A percentile compares a stretch with the other conserved stretches of the same genome.
Evolutionary conservation across 192 early-diverging fungal genomes (phyloP).

Genomic region (Mortierella claussenii): DNA sequence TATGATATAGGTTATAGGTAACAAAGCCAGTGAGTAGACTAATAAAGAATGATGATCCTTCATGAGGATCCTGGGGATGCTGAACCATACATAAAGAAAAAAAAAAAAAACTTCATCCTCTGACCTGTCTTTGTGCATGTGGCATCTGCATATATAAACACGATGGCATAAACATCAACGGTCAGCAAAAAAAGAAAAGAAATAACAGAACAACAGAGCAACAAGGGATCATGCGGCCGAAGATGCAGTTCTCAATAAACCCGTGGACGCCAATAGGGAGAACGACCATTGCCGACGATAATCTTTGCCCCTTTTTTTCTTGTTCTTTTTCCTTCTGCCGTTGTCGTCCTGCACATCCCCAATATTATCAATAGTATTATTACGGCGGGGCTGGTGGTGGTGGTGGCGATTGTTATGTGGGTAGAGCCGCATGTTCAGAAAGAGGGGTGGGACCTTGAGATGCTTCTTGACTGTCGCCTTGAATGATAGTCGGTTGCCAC

Average conservation of each 20-base stretch:
- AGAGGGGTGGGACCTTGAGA: conserved; percentile 20
- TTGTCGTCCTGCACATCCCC: neutral
- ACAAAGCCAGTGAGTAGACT: too few relatives aligned
- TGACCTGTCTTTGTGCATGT: too few relatives aligned
- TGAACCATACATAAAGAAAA: too few relatives aligned
- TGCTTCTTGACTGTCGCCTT: conserved; percentile 7
- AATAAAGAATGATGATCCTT: too few relatives aligned
- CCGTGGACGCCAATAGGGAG: neutral
- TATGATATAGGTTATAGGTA: too few relatives aligned
- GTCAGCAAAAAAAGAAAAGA: too few relatives aligned
- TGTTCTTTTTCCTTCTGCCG: neutral
- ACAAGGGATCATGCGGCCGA: conserved; percentile 10
- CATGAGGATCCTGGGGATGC: too few relatives aligned
- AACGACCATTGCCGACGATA: conserved; percentile 20
- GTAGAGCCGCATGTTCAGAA: neutral
- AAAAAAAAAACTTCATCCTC: too few relatives aligned
- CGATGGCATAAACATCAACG: too few relatives aligned
- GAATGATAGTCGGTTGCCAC: neutral
- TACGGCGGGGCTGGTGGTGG: too few relatives aligned
- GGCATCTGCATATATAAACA: too few relatives aligned
- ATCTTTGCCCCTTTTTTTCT: neutral
- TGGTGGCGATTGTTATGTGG: too few relatives aligned
- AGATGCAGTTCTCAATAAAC: conserved; percentile 6
- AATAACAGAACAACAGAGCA: neutral
- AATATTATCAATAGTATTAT: neutral